Evolutionary conservation across 352 stramenopile species (phyloP), one percentile per base, ranked within the genome.

Genomic region (Phytophthora sp.): DNA sequence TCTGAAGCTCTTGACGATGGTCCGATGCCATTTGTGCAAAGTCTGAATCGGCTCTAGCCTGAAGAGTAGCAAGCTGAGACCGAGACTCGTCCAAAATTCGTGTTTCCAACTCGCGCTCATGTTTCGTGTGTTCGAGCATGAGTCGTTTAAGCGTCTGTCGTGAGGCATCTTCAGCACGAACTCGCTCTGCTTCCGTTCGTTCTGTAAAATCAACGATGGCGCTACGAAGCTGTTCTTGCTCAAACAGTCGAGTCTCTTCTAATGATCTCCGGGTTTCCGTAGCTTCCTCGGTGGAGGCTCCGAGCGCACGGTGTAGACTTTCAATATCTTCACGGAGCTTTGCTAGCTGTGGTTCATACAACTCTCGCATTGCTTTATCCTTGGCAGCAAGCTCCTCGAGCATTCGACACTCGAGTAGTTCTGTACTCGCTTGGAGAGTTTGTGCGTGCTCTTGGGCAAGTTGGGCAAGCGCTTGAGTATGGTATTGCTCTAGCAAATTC

Each of bases 221-320:
- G n/a, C 69, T 78, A 17, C 61, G 61, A 46, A 78, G 48, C 23
- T 73, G 55, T 34, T 78, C 69, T 45, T 66, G 54, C 34, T 63
- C 65, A 17, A 78, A 61, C 11, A 54, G 32, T n/a, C 48, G 18
- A 0, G 46, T 67, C 38, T 78, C 69, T n/a, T 71, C 45, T 35
- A 75, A 28, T 10, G 55, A 30, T 15, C 61, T 41, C 20, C 27
- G 30, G 0, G 55, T 41, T 42, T 75, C 69, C 2, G 15, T 37
- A 4, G 62, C 62, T 51, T 66, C 35, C 15, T 72, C 42, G 1
- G 42, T 62, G 0, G 37, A 66, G 0, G 12, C 48, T 38, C 35
- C 46, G 39, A 69, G 42, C 20, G 38, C 43, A 23, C 31, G 46
- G 17, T 66, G 54, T 20, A 76, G 13, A 1, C 11, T 26, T 4